Evolutionary conservation across 345 rosid species (phyloP), one percentile per base, ranked within the genome.

Genomic region (Ceriops decandra): DNA sequence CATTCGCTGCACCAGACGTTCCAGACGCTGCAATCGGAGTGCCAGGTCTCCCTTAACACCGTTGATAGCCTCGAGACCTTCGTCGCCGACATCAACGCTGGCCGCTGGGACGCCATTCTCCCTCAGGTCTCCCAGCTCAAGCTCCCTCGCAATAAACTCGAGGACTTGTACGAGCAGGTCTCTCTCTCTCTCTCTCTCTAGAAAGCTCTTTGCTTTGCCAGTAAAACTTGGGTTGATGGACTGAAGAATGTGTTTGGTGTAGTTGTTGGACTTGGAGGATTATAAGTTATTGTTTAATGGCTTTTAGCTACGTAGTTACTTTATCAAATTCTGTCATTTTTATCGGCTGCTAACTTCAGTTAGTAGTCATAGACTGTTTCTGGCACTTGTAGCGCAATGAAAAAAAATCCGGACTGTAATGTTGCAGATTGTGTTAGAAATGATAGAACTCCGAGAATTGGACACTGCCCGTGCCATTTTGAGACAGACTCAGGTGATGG

Each of bases 401-500:
- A 13, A 0, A 42, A 33, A 33, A 2, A 13, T 42, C 26, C 1
- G 49, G 47, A 42, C 24, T 11, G 59, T 21, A 28, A 6, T 62
- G 67, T 42, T 74, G 73, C 83, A 93, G 97, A 95, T 91, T 82
- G 99, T 91, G 3, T 63, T 95, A 68, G 99, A 95, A 80, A 95
- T 95, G 99, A 95, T 91, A 66, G 99, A 95, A 57, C 96, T 95
- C 24, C 84, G 99, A 52, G 99, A 95, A 66, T 76, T 90, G 84
- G 98, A 91, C 71, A 88, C 99, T 60, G 97, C 99, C 9, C 89
- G 99, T 49, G 93, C 99, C 71, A 88, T 95, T 75, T 80, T 95
- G 75, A 86, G 91, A 82, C 98, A 95, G 77, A 95, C 99, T 52
- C 99, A 91, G 77, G 99, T 89, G 62, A 95, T 95, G 99, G 93